Evolutionary conservation across 106 monocot species (phyloP), one percentile per base, ranked within the genome.

Genomic region (Dioscorea dumetorum): DNA sequence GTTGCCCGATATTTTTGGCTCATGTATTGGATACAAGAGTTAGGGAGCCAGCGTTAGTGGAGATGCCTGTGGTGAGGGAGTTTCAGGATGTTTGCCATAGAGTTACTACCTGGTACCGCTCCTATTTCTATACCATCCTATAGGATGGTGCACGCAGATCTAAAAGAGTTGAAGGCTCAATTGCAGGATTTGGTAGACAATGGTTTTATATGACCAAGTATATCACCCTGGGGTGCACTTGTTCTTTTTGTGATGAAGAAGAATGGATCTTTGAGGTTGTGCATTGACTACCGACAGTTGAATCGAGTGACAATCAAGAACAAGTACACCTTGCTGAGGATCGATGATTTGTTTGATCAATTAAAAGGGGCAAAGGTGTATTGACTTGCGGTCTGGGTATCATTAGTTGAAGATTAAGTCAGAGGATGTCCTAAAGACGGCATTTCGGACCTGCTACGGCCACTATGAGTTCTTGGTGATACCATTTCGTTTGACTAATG

Each of bases 171-270:
- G n/a, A 71, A 71, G 58, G 2, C 18, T 53, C 68, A 69, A 33
- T 34, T 69, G 57, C 24, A 57, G 0, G 41, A 75, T 3, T 16
- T 67, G 0, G 6, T 67, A 24, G 57, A 67, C 2, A 60, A 67
- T 8, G 58, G 24, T 21, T 75, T 18, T 23, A 60, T 67, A 16
- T 11, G 49, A 0, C 58, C 8, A 0, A 60, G 58, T 23, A 15
- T 19, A 0, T 67, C 59, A 15, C 58, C 60, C 0, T 67, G 49
- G 51, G 60, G 60, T 24, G 59, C 67, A 58, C 74, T 0, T 0
- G 10, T 75, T n/a, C 24, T 67, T 0, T 68, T 67, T 50, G 67
- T 75, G 22, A 60, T 61, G 33, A 73, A 64, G 63, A 73, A 65
- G 0, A 61, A 63, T 51, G 62, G 68, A 9, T 49, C 50, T 15